Evolutionary conservation across 352 stramenopile species (phyloP), one percentile per base, ranked within the genome.

Genomic region (Phytophthora niederhauseri): DNA sequence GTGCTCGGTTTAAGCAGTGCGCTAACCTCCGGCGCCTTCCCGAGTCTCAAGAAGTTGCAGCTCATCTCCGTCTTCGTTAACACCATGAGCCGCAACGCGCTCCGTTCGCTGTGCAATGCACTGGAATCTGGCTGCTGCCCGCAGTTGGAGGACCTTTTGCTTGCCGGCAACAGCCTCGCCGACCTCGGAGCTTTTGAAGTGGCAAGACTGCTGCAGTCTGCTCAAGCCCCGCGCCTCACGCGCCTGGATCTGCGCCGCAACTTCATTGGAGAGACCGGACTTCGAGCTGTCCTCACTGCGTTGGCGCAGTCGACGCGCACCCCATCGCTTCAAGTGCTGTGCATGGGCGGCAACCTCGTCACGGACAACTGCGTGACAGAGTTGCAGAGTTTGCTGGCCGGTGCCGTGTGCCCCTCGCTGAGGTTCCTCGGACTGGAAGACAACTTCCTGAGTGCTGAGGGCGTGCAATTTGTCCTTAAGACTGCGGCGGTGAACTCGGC

Each of bases 331-430:
- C 76, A 90, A 72, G 89, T 87, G 53, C 65, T 95, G 30, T 93
- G 87, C 63, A 77, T 95, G 72, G 87, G 87, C 14, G 87, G 87
- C 31, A 94, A 94, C 72, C 72, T 94, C 55, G 82, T 94, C 68
- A 93, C 87, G 9, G 85, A 94, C 72, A 92, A 90, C 64, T 89
- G 83, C 52, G 87, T 91, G 19, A 38, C 58, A 5, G 70, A 85
- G 17, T 56, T 93, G 28, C 78, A 82, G 20, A 67, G 53, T 9
- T 54, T 93, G 55, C 48, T 92, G 9, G 56, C 64, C 4, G 67
- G 66, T 14, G 65, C 68, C 3, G 30, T 67, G 6, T 92, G 80
- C 52, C 78, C 83, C 14, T 72, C 73, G 9, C 61, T 94, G 55
- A 75, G 78, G 4, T 94, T 94, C 50, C 74, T 95, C 26, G 87